Evolutionary conservation across 208 protist species (phyloP).

Genomic region (Trichomonas gallinae): DNA sequence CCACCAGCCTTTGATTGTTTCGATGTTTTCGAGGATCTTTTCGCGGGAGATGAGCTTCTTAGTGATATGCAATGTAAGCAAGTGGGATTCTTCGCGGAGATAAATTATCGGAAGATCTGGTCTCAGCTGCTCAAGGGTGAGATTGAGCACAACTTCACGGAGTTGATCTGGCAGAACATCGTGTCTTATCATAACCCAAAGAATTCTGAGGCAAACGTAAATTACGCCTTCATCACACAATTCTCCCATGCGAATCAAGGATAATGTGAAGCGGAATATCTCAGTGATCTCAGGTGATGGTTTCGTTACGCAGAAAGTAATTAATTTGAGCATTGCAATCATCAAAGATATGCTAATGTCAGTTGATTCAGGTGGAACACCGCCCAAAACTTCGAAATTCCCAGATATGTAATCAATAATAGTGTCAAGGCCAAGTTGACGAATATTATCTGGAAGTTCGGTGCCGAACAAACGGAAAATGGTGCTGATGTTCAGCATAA

Average conservation of each 20-base stretch:
- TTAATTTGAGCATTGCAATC: background rate
- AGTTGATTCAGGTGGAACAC: background rate
- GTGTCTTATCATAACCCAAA: background rate
- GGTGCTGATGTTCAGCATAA: background rate
- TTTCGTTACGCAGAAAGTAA: background rate
- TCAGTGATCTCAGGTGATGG: background rate
- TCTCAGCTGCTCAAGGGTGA: background rate
- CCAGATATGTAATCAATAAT: background rate
- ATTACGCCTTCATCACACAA: background rate
- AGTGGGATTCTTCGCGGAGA: background rate
- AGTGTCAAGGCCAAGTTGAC: background rate
- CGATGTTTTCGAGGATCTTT: background rate
- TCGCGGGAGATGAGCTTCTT: background rate
- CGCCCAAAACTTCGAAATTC: background rate
- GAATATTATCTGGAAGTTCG: background rate
- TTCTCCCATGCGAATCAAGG: background rate
- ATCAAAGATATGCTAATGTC: background rate
- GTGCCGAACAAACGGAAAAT: background rate
- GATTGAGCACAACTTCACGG: background rate
- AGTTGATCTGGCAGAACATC: background rate
- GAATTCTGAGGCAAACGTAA: background rate
- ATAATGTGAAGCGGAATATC: background rate
- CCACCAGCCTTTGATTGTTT: background rate
- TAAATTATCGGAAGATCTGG: background rate
- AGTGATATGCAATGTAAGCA: background rate